phyloP scores from a whole-genome alignment of 805 yeast species.

The Ogataea haglerorum region DNA sequence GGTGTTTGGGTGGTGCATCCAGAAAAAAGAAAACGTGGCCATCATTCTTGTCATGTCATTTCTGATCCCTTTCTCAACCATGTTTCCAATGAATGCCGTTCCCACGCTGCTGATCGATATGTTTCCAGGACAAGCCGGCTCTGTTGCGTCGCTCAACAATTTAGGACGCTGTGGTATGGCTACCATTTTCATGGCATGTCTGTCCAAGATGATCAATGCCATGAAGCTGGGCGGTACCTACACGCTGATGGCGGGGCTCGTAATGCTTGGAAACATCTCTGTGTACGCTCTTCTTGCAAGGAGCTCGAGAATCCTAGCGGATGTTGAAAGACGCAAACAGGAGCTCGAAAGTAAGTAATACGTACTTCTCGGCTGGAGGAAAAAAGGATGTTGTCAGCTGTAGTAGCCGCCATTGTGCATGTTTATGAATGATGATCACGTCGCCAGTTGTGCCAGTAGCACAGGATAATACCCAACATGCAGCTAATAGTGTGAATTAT shows the following conservation, averaged over 20 bases:
- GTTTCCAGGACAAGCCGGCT: constrained; percentile 65
- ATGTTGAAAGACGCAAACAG: neutral
- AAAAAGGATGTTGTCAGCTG: too few relatives aligned
- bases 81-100: constrained; percentile 54
- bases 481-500: too few relatives aligned
- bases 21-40: constrained; percentile 43
- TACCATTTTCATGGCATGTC: constrained; percentile 67
- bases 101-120: constrained; percentile 74
- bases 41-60: constrained; percentile 58
- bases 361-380: neutral
- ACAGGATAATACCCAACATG: too few relatives aligned
- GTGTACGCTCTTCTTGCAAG: constrained; percentile 16
- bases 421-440: too few relatives aligned
- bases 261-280: constrained; percentile 11
- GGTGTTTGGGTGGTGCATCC: constrained; percentile 73
- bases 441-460: too few relatives aligned
- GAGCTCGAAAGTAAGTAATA: neutral
- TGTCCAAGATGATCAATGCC: constrained; percentile 52
- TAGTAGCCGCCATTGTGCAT: too few relatives aligned
- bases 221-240: constrained; percentile 76
- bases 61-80: constrained; percentile 54
- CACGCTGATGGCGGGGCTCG: constrained; percentile 62
- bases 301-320: constrained; percentile 19
- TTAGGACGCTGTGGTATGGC: constrained; percentile 68
- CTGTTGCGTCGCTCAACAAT: constrained; percentile 72